Evolutionary conservation across 2,329 filamentous ascomycete species (phyloP), one percentile per base, ranked within the genome.

Genomic region (Fusarium equiseti): DNA sequence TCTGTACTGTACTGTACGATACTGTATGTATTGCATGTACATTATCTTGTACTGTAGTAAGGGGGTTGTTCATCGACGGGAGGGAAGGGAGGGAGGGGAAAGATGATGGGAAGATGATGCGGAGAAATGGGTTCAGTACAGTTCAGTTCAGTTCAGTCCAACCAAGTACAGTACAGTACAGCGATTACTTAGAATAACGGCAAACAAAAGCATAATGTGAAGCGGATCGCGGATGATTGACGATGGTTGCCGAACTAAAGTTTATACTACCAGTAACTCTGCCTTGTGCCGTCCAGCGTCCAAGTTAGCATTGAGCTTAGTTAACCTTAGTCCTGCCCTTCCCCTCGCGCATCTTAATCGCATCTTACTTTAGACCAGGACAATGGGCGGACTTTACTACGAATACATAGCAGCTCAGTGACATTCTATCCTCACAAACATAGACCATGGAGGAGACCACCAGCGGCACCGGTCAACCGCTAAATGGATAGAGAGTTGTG

Each of bases 271-370:
- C n/a, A 45, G 13, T 26, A 18, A 22, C 18, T 62, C 46, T 54
- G 42, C 46, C 31, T 63, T 45, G 26, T 24, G 27, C 32, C 46
- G 24, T 64, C 26, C 49, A 55, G 49, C 53, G 63, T 66, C 62
- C 46, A 65, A 49, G 62, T 54, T 66, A 65, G 55, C 63, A 66
- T 66, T 54, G 48, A 54, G 43, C 66, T 66, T 66, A 49, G 38
- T 52, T 35, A 24, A 63, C 49, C 24, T 66, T 45, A 42, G 63
- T 51, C 58, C n/a, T 45, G 40, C 8, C 35, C 27, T 22, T 13
- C 38, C 26, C 32, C 32, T 35, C 49, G n/a, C 32, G 10, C 48
- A 35, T 50, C 48, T 50, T 20, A 50, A 35, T 35, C 48, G 38
- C 22, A 52, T 52, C 49, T 38, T 35, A 38, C 40, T 66, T 32